These are phyloP conservation scores for Rozella allomycis DNA, from an alignment of 371 early-diverging fungal genomes.

Conservation along the genomic window DNA sequence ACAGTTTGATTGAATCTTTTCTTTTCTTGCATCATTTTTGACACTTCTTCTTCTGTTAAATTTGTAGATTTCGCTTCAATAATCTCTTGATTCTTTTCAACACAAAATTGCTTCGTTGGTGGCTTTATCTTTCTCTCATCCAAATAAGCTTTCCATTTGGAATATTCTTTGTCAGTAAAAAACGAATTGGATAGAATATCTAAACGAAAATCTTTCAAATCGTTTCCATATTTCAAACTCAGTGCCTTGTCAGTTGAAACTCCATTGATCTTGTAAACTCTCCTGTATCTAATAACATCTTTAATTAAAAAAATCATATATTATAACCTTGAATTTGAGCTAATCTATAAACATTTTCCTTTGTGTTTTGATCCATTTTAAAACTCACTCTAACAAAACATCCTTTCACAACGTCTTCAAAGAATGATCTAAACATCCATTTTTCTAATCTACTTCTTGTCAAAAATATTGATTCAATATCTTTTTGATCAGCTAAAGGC, in stretches of 20 bases:
- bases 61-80: too few relatives aligned
- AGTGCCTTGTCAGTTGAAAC: slow-evolving; percentile 35
- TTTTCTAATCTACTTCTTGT: slow-evolving; percentile 38
- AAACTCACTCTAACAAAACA: slow-evolving; percentile 40
- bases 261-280: slow-evolving; percentile 35
- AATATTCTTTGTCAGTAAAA: too few relatives aligned
- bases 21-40: slow-evolving; percentile 33
- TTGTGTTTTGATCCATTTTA: slow-evolving; percentile 26
- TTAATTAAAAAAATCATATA: too few relatives aligned
- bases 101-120: too few relatives aligned
- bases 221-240: slow-evolving; percentile 37
- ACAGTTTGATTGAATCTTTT: slow-evolving; percentile 19
- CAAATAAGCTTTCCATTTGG: too few relatives aligned
- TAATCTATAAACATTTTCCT: slow-evolving; percentile 27
- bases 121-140: too few relatives aligned
- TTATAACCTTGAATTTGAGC: slow-evolving; percentile 26
- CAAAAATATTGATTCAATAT: slow-evolving; percentile 28
- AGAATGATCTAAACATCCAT: slow-evolving; percentile 47
- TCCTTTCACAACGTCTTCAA: slow-evolving; percentile 27
- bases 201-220: slow-evolving; percentile 41
- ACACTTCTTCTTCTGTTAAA: slow-evolving; percentile 36
- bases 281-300: slow-evolving; percentile 33
- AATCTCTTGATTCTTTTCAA: too few relatives aligned
- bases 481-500: too few relatives aligned
- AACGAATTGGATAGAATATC: slow-evolving; percentile 44